Conservation (phyloP, 352 stramenopile genomes). For the Globisporangium heterothallicum region DNA sequence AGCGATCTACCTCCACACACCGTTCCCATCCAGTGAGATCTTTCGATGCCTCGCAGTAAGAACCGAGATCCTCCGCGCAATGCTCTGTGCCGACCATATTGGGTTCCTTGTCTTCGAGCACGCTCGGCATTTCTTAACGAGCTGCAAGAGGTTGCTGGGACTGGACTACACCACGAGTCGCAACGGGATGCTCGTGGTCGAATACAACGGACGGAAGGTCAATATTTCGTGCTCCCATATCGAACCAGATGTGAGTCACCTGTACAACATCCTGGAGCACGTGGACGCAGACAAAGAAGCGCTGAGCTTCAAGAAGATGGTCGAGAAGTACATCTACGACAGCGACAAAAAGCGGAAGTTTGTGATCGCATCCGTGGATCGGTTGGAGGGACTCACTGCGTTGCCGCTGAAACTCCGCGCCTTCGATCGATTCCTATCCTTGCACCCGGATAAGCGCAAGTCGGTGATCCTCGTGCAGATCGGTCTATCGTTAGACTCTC, state of each 20-base stretch:
- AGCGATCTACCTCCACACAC: slow-evolving; percentile 97
- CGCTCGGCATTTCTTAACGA: slow-evolving; percentile 89
- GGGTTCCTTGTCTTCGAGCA: slow-evolving; percentile 94
- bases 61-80: slow-evolving; percentile 87
- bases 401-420: slow-evolving; percentile 96
- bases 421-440: slow-evolving; percentile 93
- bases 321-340: slow-evolving; percentile 35
- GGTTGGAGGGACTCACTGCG: slow-evolving; percentile 94
- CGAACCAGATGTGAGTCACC: slow-evolving; percentile 86
- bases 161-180: slow-evolving; percentile 90
- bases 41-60: slow-evolving; percentile 92
- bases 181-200: slow-evolving; percentile 87
- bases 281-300: slow-evolving; percentile 35
- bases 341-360: slow-evolving; percentile 32
- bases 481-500: slow-evolving; percentile 61
- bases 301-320: slow-evolving; percentile 22
- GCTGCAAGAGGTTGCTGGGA: slow-evolving; percentile 91
- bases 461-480: slow-evolving; percentile 80
- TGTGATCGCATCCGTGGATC: slow-evolving; percentile 90
- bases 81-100: slow-evolving; percentile 90
- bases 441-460: slow-evolving; percentile 61
- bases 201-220: slow-evolving; percentile 96
- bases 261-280: slow-evolving; percentile 60
- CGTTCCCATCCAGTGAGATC: slow-evolving; percentile 98
- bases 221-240: slow-evolving; percentile 96